Evolutionary conservation across 495 filamentous ascomycete species (phyloP).

Genomic region (Penicillium coffeae): DNA sequence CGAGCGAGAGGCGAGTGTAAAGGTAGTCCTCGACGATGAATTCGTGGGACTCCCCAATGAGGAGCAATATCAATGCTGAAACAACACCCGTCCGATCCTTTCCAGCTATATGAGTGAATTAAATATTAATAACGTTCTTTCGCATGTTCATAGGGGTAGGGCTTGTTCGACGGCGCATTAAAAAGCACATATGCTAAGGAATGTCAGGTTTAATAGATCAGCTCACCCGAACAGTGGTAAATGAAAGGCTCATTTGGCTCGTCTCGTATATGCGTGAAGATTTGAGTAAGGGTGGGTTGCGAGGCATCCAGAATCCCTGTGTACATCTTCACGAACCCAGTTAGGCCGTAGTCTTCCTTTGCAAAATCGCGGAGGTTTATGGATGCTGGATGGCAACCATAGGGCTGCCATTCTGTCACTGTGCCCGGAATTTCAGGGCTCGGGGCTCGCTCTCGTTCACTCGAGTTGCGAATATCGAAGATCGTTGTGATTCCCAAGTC

Average conservation of each 20-base stretch:
- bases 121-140: background rate
- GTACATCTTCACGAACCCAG: conserved; percentile 55
- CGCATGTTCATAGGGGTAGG: background rate
- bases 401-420: conserved; percentile 45
- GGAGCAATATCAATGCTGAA: conserved; percentile 50
- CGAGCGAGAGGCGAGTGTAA: conserved; percentile 27
- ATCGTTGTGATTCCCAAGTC: conserved; percentile 55
- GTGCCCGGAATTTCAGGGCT: conserved; percentile 36
- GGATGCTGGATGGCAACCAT: conserved; percentile 21
- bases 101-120: conserved; percentile 39
- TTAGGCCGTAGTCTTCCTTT: conserved; percentile 49
- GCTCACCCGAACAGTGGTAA: conserved; percentile 60
- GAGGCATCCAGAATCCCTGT: conserved; percentile 40
- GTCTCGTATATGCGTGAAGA: conserved; percentile 42
- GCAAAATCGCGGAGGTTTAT: conserved; percentile 53
- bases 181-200: background rate
- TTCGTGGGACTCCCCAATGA: conserved; percentile 46
- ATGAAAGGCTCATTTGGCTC: conserved; percentile 38
- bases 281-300: conserved; percentile 23
- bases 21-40: conserved; percentile 49
- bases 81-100: conserved; percentile 64
- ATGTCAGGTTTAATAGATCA: background rate
- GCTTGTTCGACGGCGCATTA: background rate
- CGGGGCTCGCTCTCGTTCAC: conserved; percentile 38
- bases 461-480: conserved; percentile 65